Evolutionary conservation across 2,329 filamentous ascomycete genomes (phyloP).

Genomic region (Blastomyces parvus): DNA sequence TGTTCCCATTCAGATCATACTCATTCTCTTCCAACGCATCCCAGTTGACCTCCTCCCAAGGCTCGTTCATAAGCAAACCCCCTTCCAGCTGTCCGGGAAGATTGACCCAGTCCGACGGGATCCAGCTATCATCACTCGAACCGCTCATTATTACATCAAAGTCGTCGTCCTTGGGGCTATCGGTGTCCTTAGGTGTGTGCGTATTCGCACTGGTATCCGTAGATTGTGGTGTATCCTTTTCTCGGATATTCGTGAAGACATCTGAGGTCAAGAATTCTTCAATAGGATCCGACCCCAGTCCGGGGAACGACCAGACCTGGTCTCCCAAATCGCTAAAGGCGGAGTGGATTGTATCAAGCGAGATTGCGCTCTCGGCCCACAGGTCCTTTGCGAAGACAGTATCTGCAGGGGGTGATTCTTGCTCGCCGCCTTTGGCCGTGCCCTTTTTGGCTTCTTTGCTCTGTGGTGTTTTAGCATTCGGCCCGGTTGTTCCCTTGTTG

Average conservation of each 20-base stretch:
- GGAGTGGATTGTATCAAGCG: conserved; percentile 30
- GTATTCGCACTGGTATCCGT: conserved; percentile 27
- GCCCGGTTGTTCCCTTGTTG: conserved; percentile 18
- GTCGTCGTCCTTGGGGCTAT: conserved; percentile 26
- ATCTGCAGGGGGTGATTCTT: conserved; percentile 9
- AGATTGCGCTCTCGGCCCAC: conserved; percentile 32
- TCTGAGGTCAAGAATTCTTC: conserved; percentile 32
- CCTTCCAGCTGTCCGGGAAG: conserved; percentile 22
- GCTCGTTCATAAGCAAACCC: conserved; percentile 21
- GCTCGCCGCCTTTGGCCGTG: conserved; percentile 18
- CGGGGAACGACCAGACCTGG: conserved; percentile 17
- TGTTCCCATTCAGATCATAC: conserved; percentile 20
- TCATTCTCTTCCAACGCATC: conserved; percentile 29
- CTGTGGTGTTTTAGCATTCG: conserved; percentile 19
- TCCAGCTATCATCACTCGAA: conserved; percentile 23
- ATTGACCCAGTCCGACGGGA: conserved; percentile 28
- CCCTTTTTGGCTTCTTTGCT: conserved; percentile 24
- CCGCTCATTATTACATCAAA: conserved; percentile 23
- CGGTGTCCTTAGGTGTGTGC: conserved; percentile 31
- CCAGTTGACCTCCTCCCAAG: conserved; percentile 32
- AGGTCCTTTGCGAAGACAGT: conserved; percentile 22
- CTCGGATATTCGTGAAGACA: conserved; percentile 26
- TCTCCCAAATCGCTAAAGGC: conserved; percentile 29
- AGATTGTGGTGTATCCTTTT: conserved; percentile 32
- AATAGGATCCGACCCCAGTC: conserved; percentile 28